Base-by-base conservation (phyloP, 768 basidiomycete species). In the Lentinula sp. region DNA sequence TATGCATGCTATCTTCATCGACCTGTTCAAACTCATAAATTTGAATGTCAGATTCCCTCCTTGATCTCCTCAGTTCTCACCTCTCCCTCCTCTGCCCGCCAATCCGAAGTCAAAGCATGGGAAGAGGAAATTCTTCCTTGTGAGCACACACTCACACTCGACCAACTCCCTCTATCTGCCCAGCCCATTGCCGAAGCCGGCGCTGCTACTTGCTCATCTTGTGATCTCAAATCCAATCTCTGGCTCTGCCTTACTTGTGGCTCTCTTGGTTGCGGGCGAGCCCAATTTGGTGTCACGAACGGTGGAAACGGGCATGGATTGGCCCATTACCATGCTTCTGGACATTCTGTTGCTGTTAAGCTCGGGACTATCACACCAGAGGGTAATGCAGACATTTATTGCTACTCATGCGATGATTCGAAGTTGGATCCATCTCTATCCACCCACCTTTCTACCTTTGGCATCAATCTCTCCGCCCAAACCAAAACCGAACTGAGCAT, bases 161-260 rank as follows among this genome's bases (percentile, higher is more conserved):
- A 80, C 59, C 76, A 83, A 69, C 55, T 42, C 9, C 50, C 34
- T 32, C 65, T 71, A 32, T 68, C 74, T 4, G 77, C 76, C 3
- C 80, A 76, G 10, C 73, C 72, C 10, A 87, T 87, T 21, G 72
- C 76, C 0, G 76, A 82, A 0, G 81, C 83, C 0, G 87, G 92
- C 8, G 82, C 92, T 3, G 88, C 94, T 0, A 87, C 90, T 57
- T 98, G 96, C 71, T 74, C 80, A 2, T 75, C 83, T 28, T 99
- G 97, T 73, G 88, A 91, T 23, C 81, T 98, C 32, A 93, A 86
- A 48, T 85, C 89, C 60, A 99, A 98, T 68, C 77, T 98, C 2
- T 99, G 97, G 97, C 82, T 99, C 0, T 99, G 97, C 66, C 75
- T 99, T 31, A 87, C 88, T 0, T 99, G 97, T 64, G 95, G 96